phyloP scores from a whole-genome alignment of 2,329 filamentous ascomycete species.

The Colletotrichum spinosum region DNA sequence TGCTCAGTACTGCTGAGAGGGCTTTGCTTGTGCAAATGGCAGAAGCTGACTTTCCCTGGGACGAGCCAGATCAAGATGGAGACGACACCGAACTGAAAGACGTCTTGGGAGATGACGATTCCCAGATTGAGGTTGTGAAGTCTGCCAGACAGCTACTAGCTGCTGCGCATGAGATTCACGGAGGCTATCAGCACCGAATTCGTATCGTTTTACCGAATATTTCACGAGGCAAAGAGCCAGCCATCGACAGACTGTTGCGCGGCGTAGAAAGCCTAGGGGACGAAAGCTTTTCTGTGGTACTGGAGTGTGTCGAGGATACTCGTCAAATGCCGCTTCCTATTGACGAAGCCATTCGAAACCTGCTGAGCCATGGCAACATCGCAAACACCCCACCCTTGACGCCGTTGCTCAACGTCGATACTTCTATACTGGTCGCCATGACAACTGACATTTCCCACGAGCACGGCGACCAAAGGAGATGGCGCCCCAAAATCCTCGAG shows the following conservation, averaged over 20 bases:
- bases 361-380: slow-evolving; percentile 44
- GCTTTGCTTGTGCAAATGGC: slow-evolving; percentile 52
- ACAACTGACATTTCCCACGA: slow-evolving; percentile 54
- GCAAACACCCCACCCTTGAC: slow-evolving; percentile 43
- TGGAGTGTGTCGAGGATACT: slow-evolving; percentile 42
- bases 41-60: slow-evolving; percentile 54
- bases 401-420: slow-evolving; percentile 52
- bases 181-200: slow-evolving; percentile 47
- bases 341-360: slow-evolving; percentile 44
- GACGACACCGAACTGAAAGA: slow-evolving; percentile 46
- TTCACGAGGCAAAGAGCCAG: slow-evolving; percentile 40
- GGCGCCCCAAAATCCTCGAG: slow-evolving; percentile 42
- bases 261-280: slow-evolving; percentile 43
- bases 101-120: slow-evolving; percentile 49
- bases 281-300: slow-evolving; percentile 44
- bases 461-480: slow-evolving; percentile 45
- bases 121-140: slow-evolving; percentile 42
- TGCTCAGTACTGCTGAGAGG: slow-evolving; percentile 46
- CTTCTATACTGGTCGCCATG: slow-evolving; percentile 53
- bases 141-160: slow-evolving; percentile 47
- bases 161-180: slow-evolving; percentile 48
- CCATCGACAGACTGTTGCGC: slow-evolving; percentile 48
- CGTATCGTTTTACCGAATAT: slow-evolving; percentile 51
- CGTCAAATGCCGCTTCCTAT: slow-evolving; percentile 42
- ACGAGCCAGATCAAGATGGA: slow-evolving; percentile 39